Percentiles rank a stretch among this genome's conserved stretches.
Evolutionary conservation across 176 grass and related monocot species (phyloP).

Genomic region (Oryza coarctata): DNA sequence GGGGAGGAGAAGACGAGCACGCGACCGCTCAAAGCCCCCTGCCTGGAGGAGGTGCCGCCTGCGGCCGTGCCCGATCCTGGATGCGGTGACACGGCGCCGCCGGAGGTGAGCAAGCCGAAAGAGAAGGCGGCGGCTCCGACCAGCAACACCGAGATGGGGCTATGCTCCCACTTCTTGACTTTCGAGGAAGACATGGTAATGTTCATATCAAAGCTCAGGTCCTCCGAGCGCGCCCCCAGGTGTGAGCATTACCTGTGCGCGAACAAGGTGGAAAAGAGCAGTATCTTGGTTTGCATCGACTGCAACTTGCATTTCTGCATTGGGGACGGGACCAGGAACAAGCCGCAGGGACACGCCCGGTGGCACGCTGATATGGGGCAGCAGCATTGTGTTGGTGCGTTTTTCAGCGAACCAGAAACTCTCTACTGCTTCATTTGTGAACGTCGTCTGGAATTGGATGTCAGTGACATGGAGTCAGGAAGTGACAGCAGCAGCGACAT

Average conservation of each 20-base stretch:
- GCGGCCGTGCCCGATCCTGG: too few species aligned
- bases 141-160: conserved; percentile 14
- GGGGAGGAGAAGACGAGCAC: conserved; percentile 2
- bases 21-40: conserved; percentile 17
- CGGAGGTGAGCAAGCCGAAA: neutral
- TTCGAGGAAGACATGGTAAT: conserved; percentile 21
- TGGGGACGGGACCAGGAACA: neutral
- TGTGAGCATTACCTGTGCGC: conserved; percentile 41
- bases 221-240: neutral
- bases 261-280: neutral
- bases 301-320: conserved; percentile 49
- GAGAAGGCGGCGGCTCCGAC: neutral
- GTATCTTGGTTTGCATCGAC: conserved; percentile 63
- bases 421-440: neutral
- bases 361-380: conserved; percentile 51
- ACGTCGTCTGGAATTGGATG: neutral
- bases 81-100: neutral
- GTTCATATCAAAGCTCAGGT: conserved; percentile 30
- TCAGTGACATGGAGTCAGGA: neutral
- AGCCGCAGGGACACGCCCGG: conserved; percentile 45
- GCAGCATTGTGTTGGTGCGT: conserved; percentile 23
- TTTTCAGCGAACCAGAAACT: neutral
- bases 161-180: conserved; percentile 44
- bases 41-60: neutral
- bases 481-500: neutral